phyloP scores from a whole-genome alignment of 805 yeast species.

The Phaffomyces opuntiae region DNA sequence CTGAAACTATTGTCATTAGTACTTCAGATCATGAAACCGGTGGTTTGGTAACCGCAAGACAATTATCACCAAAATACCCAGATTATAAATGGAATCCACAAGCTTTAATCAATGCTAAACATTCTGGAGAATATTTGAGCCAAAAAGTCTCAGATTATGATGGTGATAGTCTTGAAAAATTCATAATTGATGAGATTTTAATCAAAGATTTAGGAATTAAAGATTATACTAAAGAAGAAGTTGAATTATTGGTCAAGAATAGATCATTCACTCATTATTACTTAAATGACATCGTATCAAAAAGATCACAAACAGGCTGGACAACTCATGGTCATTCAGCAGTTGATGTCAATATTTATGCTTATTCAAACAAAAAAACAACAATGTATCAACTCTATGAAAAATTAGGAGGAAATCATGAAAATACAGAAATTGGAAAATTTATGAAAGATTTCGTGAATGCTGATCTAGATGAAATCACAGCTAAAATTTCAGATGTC shows the following conservation, averaged over 20 bases:
- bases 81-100: slow-evolving; percentile 87
- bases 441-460: slow-evolving; percentile 54
- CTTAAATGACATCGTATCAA: slow-evolving; percentile 64
- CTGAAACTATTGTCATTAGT: slow-evolving; percentile 71
- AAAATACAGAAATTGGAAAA: slow-evolving; percentile 77
- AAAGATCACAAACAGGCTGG: slow-evolving; percentile 93
- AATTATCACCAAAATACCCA: slow-evolving; percentile 61
- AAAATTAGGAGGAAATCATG: slow-evolving; percentile 70
- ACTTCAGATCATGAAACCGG: slow-evolving; percentile 97
- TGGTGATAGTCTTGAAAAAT: slow-evolving; percentile 33
- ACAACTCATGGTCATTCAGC: slow-evolving; percentile 95
- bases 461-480: slow-evolving; percentile 41
- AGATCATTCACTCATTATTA: slow-evolving; percentile 32
- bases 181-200: slow-evolving; percentile 47
- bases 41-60: slow-evolving; percentile 84
- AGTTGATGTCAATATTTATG: slow-evolving; percentile 91
- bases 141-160: slow-evolving; percentile 33
- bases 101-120: slow-evolving; percentile 58
- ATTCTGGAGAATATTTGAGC: slow-evolving; percentile 69
- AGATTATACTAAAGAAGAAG: slow-evolving; percentile 51
- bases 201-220: slow-evolving; percentile 59
- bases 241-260: slow-evolving; percentile 33
- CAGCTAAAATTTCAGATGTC: slow-evolving; percentile 42
- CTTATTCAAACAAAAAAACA: slow-evolving; percentile 51
- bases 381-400: slow-evolving; percentile 33